Conservation (phyloP, 129 eudicot genomes). For the Scalesia atractyloides region DNA sequence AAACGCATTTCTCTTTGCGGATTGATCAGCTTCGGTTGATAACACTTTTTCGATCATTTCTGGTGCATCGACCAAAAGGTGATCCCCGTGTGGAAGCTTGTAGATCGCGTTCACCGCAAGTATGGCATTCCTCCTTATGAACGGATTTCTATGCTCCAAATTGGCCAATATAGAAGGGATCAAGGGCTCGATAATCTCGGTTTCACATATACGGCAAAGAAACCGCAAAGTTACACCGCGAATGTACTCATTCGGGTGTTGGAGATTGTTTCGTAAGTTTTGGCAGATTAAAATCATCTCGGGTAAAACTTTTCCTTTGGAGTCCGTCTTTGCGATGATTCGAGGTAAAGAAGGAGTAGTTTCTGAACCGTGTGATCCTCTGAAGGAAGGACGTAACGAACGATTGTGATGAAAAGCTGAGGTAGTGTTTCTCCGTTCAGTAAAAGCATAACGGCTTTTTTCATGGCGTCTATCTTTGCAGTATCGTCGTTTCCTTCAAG, state of each 20-base stretch:
- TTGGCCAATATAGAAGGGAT: constrained; percentile 80
- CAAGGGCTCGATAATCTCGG: constrained; percentile 90
- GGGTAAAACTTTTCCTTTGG: constrained; percentile 70
- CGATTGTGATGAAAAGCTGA: constrained; percentile 88
- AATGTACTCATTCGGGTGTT: constrained; percentile 91
- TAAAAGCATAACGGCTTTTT: constrained; percentile 84
- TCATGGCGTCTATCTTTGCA: constrained; percentile 93
- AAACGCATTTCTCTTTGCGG: constrained; percentile 94
- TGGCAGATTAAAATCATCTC: constrained; percentile 98
- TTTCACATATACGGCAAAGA: constrained; percentile 80
- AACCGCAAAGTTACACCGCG: constrained; percentile 94
- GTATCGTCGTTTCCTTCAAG: constrained; percentile 84
- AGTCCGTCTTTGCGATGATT: constrained; percentile 89
- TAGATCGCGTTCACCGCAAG: constrained; percentile 92
- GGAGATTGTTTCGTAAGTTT: constrained; percentile 81
- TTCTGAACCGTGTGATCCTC: constrained; percentile 94
- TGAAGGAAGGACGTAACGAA: constrained; percentile 88
- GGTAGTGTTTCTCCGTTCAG: constrained; percentile 92
- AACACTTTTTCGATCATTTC: constrained; percentile 89
- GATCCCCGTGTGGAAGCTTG: constrained; percentile 97
- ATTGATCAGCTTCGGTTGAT: constrained; percentile 78
- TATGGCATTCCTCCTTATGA: constrained; percentile 86
- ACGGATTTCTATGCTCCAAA: constrained; percentile 88
- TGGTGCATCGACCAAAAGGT: constrained; percentile 89
- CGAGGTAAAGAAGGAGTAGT: constrained; percentile 75